phyloP scores from a whole-genome alignment of 1,284 basidiomycete species.

The Pulveroboletus sp. region DNA sequence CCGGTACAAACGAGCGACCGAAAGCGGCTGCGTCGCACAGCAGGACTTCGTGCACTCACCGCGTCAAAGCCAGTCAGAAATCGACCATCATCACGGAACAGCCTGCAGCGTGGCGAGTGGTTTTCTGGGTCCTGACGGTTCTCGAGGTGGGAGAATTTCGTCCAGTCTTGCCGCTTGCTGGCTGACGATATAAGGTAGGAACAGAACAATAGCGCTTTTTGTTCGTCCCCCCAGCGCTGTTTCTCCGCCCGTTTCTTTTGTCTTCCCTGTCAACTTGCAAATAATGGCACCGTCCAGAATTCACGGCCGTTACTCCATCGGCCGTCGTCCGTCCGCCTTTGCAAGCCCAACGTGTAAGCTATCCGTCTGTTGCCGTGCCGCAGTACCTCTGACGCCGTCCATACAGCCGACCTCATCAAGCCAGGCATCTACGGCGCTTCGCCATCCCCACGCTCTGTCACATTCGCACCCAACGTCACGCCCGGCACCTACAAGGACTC shows the following conservation, averaged over 20 bases:
- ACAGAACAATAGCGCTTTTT: conserved; percentile 35
- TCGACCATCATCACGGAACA: no score
- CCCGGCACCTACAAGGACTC: conserved; percentile 59
- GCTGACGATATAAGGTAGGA: conserved; percentile 31
- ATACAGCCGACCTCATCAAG: conserved; percentile 48
- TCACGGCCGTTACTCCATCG: conserved; percentile 24
- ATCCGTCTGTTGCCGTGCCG: no score
- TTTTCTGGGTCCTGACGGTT: conserved; percentile 9
- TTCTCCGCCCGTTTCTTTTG: conserved; percentile 16
- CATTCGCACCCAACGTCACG: conserved; percentile 73
- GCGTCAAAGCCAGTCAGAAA: no score
- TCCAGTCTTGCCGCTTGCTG: not conserved
- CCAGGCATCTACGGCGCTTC: conserved; percentile 56
- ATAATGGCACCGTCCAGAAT: conserved; percentile 24
- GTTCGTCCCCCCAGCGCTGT: no score
- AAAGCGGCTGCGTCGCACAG: conserved; percentile 8
- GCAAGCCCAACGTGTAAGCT: conserved; percentile 15
- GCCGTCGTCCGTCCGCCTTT: conserved; percentile 24
- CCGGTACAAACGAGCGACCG: conserved; percentile 18
- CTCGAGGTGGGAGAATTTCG: not conserved
- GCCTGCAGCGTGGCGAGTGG: not conserved
- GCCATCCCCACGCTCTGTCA: conserved; percentile 52
- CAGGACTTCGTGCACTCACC: conserved; percentile 16
- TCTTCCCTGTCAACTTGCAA: conserved; percentile 8
- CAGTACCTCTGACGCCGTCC: no score